Evolutionary conservation across 495 filamentous ascomycete genomes (phyloP), one percentile per base, ranked within the genome.

Genomic region (Letharia lupina): DNA sequence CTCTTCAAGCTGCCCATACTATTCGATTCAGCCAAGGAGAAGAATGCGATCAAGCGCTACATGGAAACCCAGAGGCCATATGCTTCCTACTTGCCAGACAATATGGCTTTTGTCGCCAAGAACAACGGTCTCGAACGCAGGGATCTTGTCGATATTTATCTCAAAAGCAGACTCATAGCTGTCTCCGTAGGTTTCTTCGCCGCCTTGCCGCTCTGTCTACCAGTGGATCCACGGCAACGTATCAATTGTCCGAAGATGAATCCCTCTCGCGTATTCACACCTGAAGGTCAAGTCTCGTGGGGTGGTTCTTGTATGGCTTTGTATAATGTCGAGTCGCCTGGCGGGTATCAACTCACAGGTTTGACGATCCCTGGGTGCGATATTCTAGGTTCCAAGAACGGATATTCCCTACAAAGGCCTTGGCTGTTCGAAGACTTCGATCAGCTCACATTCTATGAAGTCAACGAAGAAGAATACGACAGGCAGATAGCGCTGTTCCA

Each of bases 341-440:
- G 85, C 6, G 85, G 85, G 0, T 86, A 85, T 68, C 79, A 82
- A 73, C 77, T 84, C 68, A 78, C 80, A 2, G 84, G 80, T 1
- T 70, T 79, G 42, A 86, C 84, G 0, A 79, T 87, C 18, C 82
- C 81, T 0, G 76, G 80, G 39, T 79, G 81, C 61, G 84, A 87
- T 70, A 77, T 78, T n/a, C 77, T 83, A 7, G 82, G 82, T 3
- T 76, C 76, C 45, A 81, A 81, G 45, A 73, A 70, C 0, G 79
- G 78, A 0, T 86, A 83, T 65, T 74, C 68, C 0, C 69, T 76
- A 0, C 65, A 71, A 1, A 68, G 72, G 20, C 83, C 84, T 0
- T 84, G 84, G 78, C 76, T 87, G 3, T 86, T 82, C 68, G 77
- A 83, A 50, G 80, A 84, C 47, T 83, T 86, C 65, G 83, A 86